A percentile compares a stretch with the other conserved stretches of the same genome.
phyloP scores from a whole-genome alignment of 805 yeast genomes.

The Saccharomyces paradoxus region DNA sequence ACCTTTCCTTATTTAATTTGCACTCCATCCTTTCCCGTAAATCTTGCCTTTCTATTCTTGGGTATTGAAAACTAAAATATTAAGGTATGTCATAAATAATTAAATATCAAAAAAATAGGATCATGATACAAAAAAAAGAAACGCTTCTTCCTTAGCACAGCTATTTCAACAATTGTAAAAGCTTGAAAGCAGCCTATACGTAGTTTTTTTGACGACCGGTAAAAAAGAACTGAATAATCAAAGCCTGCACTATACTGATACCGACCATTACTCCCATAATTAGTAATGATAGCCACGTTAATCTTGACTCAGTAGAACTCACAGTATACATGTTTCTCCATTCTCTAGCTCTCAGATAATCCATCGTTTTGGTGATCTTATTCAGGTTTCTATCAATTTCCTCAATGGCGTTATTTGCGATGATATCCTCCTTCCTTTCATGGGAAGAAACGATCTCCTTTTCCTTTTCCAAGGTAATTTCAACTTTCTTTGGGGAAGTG shows the following conservation, averaged over 20 bases:
- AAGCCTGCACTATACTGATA: constrained; percentile 64
- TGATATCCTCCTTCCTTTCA: constrained; percentile 38
- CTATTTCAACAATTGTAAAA: not conserved
- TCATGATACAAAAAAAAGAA: not conserved
- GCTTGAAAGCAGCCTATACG: constrained; percentile 17
- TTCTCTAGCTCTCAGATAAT: constrained; percentile 89
- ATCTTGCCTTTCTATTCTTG: not conserved
- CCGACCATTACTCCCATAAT: constrained; percentile 65
- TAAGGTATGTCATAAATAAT: not conserved
- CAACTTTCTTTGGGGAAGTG: constrained; percentile 53
- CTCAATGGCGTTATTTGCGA: constrained; percentile 43
- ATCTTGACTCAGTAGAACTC: constrained; percentile 62
- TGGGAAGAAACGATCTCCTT: constrained; percentile 35
- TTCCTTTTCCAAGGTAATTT: constrained; percentile 34
- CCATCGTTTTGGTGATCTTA: constrained; percentile 52
- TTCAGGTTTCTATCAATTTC: constrained; percentile 49
- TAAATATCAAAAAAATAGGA: not conserved
- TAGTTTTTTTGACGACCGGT: constrained; percentile 36
- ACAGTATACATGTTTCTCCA: constrained; percentile 91
- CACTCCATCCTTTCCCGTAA: not conserved
- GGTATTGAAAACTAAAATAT: not conserved
- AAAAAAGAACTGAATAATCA: constrained; percentile 71
- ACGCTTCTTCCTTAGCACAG: not conserved
- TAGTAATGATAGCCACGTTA: constrained; percentile 61
- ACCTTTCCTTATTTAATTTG: not conserved